Evolutionary conservation across 2,329 filamentous ascomycete genomes (phyloP), one percentile per base, ranked within the genome.

Genomic region (Mollisiaceae sp.): DNA sequence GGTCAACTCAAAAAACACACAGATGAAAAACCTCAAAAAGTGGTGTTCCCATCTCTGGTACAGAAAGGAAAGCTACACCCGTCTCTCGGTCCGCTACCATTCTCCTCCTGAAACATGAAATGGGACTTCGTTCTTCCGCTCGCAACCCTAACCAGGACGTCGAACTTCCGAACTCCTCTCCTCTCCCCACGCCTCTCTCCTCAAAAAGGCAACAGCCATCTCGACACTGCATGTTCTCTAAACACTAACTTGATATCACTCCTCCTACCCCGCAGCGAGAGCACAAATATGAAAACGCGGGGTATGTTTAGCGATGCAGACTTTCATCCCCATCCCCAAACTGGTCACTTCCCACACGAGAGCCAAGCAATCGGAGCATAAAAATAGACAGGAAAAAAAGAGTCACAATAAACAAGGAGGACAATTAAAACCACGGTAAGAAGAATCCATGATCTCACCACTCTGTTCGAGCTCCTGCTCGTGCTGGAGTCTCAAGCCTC

Each of bases 1-100:
- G 45, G 12, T 50, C 45, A 50, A 20, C 11, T 18, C n/a, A 24
- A 12, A 38, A 38, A 57, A 15, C 27, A 38, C 14, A 5, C 8
- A 22, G 55, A 39, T 57, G 55, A 57, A 8, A 38, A 57, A 57
- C 4, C 35, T 18, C 3, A 12, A 15, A n/a, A 50, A 50, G 45
- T 50, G 55, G 35, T 57, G 55, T 57, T 35, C 15, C 39, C 55
- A 57, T 38, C 4, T 57, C 55, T 57, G 55, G 18, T 12, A 55
- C 47, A n/a, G 24, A 4, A 52, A 27, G 47, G 47, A 52, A 52
- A 52, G 24, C 47, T 27, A 4, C 45, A 22, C 45, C 45, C 45
- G 45, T n/a, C 38, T 41, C 38, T 9, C n/a, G 1, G 4, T 4
- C 35, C n/a, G 55, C 4, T 38, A 6, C 8, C 24, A 8, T 27